phyloP scores from a whole-genome alignment of 768 basidiomycete species.

The Lactifluus subvellereus region DNA sequence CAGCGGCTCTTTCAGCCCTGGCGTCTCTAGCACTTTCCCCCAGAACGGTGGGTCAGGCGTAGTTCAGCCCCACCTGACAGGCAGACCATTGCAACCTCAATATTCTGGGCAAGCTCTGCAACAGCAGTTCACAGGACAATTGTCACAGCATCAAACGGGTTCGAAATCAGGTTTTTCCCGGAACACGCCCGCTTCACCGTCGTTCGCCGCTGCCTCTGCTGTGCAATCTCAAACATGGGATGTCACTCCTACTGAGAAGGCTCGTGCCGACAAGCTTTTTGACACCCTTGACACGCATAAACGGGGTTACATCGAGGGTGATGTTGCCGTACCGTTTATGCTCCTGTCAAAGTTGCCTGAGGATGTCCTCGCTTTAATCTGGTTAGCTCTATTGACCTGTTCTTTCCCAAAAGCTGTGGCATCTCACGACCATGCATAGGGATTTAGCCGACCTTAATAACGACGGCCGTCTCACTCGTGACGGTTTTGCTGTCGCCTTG shows the following conservation, averaged over 20 bases:
- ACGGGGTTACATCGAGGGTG: constrained; percentile 82
- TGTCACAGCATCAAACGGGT: constrained; percentile 22
- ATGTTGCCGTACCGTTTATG: constrained; percentile 95
- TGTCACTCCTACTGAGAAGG: constrained; percentile 75
- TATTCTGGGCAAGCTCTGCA: constrained; percentile 50
- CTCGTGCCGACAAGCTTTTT: constrained; percentile 71
- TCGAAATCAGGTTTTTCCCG: constrained; percentile 29
- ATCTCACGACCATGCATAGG: constrained; percentile 42
- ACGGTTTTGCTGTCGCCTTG: constrained; percentile 95
- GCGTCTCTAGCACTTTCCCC: constrained; percentile 39
- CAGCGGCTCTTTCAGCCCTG: constrained; percentile 58
- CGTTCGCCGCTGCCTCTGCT: constrained; percentile 19
- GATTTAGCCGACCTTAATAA: constrained; percentile 88
- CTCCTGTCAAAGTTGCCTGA: constrained; percentile 80
- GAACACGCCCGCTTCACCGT: constrained; percentile 26
- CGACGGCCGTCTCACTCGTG: constrained; percentile 79
- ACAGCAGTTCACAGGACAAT: constrained; percentile 17
- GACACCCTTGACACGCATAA: constrained; percentile 70
- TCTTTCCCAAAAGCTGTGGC: background rate
- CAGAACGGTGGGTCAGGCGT: constrained; percentile 58
- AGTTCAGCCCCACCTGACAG: constrained; percentile 21
- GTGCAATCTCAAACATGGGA: constrained; percentile 56
- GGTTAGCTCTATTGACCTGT: constrained; percentile 50
- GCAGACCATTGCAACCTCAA: constrained; percentile 50
- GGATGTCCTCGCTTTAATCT: constrained; percentile 81